A percentile compares a stretch with the other conserved stretches of the same genome.
Evolutionary conservation across 352 stramenopile species (phyloP).

Genomic region (Peronospora farinosa): DNA sequence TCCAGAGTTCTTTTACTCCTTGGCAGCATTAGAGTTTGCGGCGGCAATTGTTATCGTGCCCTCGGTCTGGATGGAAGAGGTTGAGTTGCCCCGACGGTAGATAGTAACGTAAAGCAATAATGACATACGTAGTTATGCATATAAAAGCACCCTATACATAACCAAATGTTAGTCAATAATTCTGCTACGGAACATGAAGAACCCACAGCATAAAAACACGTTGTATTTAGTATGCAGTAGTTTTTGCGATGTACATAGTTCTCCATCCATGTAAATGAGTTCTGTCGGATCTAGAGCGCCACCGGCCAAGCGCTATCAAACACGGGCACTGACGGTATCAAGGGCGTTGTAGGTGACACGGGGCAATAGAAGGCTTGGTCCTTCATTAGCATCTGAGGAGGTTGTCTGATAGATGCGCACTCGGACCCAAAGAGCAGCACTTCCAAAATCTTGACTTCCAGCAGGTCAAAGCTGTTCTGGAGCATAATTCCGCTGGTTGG

Average conservation of each 20-base stretch:
- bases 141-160: no score
- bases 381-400: slow-evolving; percentile 5
- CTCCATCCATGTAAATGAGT: slow-evolving; percentile 6
- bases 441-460: slow-evolving; percentile 35
- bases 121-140: no score
- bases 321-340: slow-evolving; percentile 12
- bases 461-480: slow-evolving; percentile 25
- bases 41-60: no score
- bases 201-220: no score
- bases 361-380: slow-evolving; percentile 1
- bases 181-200: no score
- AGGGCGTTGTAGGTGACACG: slow-evolving; percentile 13
- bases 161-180: no score
- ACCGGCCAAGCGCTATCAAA: slow-evolving; percentile 26
- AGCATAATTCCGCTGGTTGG: slow-evolving; percentile 18
- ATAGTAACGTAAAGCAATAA: no score
- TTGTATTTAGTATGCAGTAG: slow-evolving; percentile 29
- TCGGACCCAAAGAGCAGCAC: slow-evolving; percentile 33
- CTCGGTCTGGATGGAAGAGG: no score
- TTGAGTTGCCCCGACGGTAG: no score
- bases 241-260: slow-evolving; percentile 25
- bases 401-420: slow-evolving; percentile 1
- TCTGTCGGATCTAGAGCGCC: slow-evolving; percentile 11
- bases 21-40: no score
- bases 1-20: no score